Base-by-base conservation (phyloP, 2,329 filamentous ascomycete species). In the Clarireedia paspali region DNA sequence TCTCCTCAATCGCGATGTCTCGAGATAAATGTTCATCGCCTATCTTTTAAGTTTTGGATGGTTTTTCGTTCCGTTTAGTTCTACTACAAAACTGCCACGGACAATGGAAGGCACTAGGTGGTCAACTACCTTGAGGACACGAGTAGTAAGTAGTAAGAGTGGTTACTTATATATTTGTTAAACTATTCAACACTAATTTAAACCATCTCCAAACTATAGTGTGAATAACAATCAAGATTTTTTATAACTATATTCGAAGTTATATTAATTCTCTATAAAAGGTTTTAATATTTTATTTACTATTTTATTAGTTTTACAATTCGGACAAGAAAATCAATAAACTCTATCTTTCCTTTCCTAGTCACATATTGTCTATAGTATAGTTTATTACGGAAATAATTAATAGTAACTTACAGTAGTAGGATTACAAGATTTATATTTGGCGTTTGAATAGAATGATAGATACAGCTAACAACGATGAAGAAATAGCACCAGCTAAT, bases 221-320 rank as follows among this genome's bases (percentile, higher is more conserved):
- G 1, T 20, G 20, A 20, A 20, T 20, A 20, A 20, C 20, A 20
- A 2, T 3, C 20, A 76, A 72, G 78, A 69, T 57, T 38, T 10
- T 34, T 46, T 20, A 24, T 24, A 9, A 34, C 46, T 54, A 23
- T 15, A 47, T 36, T 38, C 39, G 47, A 23, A 50, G 39, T 51
- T 45, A 54, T 23, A 61, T 62, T 54, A 42, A 54, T 72, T 74
- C 63, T 75, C 65, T 57, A 38, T 42, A 44, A 26, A 5, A 94
- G 89, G 91, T 45, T 87, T 91, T 49, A 94, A 97, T 71, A 87
- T 91, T 3, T 84, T 84, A 50, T 89, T 91, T 1, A 81, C 95
- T 45, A 81, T 96, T 42, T 75, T 92, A 15, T 94, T 94, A 5
- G 77, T 99, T 30, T 84, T 80, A 66, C 84, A 86, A 70, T 89